phyloP scores from a whole-genome alignment of 805 yeast species.

The Myxozyma neotropica region DNA sequence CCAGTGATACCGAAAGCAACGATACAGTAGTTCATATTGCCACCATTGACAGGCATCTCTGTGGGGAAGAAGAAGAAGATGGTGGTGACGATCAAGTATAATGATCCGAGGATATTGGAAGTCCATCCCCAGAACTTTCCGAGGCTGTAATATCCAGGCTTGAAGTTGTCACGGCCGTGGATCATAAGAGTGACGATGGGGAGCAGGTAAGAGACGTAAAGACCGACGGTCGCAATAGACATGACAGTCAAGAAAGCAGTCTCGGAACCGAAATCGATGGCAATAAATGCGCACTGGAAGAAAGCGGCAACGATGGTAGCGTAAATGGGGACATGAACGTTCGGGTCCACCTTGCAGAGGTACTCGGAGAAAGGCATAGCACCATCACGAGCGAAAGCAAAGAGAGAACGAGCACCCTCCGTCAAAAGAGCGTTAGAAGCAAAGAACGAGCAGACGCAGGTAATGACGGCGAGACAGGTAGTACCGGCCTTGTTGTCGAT shows the following conservation, averaged over 20 bases:
- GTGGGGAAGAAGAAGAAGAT: conserved; percentile 40
- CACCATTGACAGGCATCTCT: conserved; percentile 38
- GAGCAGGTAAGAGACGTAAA: conserved; percentile 34
- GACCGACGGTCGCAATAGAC: conserved; percentile 35
- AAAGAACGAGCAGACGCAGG: conserved; percentile 30
- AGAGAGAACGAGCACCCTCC: conserved; percentile 63
- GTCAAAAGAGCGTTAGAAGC: conserved; percentile 31
- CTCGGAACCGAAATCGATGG: conserved; percentile 35
- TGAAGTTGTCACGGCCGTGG: conserved; percentile 26
- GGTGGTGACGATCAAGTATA: conserved; percentile 35
- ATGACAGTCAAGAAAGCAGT: conserved; percentile 35
- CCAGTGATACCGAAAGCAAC: conserved; percentile 39
- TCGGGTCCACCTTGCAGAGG: conserved; percentile 54
- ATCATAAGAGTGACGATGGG: conserved; percentile 31
- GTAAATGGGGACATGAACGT: conserved; percentile 63
- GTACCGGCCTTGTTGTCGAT: conserved; percentile 36
- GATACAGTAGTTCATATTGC: conserved; percentile 38
- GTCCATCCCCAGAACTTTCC: conserved; percentile 28
- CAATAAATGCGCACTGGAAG: conserved; percentile 31
- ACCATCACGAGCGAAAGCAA: conserved; percentile 68
- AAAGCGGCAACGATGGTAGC: conserved; percentile 44
- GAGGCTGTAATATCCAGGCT: conserved; percentile 31
- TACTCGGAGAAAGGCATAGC: conserved; percentile 59
- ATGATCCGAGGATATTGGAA: conserved; percentile 30
- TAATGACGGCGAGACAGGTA: conserved; percentile 24